Evolutionary conservation across 1,284 basidiomycete genomes (phyloP).

Genomic region (Cryptococcus depauperatus): DNA sequence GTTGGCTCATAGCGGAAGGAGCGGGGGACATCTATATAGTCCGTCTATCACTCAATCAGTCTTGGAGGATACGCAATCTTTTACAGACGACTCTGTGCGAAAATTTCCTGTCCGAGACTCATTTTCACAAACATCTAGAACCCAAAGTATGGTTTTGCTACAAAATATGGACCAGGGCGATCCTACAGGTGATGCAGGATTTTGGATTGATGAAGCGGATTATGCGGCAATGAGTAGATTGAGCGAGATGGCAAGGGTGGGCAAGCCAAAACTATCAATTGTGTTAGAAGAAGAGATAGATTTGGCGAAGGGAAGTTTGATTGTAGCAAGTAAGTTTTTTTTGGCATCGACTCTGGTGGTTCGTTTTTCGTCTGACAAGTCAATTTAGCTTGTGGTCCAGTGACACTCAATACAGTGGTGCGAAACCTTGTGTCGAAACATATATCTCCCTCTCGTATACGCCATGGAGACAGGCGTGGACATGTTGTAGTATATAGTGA

Average conservation of each 20-base stretch:
- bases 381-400: conserved; percentile 63
- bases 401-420: conserved; percentile 61
- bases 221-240: conserved; percentile 58
- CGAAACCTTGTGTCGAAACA: conserved; percentile 59
- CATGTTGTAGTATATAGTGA: conserved; percentile 58
- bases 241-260: conserved; percentile 61
- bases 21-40: conserved; percentile 5
- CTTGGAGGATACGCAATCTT: conserved; percentile 30
- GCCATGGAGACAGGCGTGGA: conserved; percentile 57
- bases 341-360: not conserved
- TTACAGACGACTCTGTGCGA: conserved; percentile 4
- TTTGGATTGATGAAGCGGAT: conserved; percentile 59
- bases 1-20: conserved; percentile 6
- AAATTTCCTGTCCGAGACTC: conserved; percentile 10
- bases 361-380: not conserved
- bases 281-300: conserved; percentile 62
- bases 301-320: conserved; percentile 52
- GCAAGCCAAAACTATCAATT: conserved; percentile 62
- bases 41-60: conserved; percentile 16
- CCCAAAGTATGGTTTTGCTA: conserved; percentile 39
- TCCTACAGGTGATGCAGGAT: conserved; percentile 32
- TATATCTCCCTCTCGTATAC: conserved; percentile 54
- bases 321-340: conserved; percentile 58
- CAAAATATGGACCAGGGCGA: conserved; percentile 19
- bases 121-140: conserved; percentile 20